Conservation (phyloP, 441 rosid species). For the Capsella rubella region DNA sequence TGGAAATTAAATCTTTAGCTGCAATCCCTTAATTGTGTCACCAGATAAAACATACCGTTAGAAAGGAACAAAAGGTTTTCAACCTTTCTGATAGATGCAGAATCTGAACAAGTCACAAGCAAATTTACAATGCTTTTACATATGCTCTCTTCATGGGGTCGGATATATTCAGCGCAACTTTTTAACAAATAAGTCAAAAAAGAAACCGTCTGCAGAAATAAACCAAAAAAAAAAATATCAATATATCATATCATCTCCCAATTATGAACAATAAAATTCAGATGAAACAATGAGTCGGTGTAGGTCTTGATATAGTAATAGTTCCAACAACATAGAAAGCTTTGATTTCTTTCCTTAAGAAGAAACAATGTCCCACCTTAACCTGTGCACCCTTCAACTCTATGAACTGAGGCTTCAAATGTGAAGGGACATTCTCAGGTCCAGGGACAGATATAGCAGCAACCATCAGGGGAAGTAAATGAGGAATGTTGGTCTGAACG, state of each 20-base stretch:
- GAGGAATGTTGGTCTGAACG: conserved; percentile 97
- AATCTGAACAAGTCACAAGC: conserved; percentile 99
- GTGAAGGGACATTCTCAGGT: conserved; percentile 91
- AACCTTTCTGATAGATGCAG: conserved; percentile 97
- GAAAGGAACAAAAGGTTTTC: conserved; percentile 27
- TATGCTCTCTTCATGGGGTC: conserved; percentile 98
- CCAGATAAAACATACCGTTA: conserved; percentile 9
- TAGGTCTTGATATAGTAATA: conserved; percentile 15
- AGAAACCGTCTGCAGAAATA: conserved; percentile 87
- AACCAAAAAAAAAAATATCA: conserved; percentile 37
- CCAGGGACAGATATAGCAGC: conserved; percentile 98
- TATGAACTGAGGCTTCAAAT: conserved; percentile 84
- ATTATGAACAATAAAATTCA: not conserved
- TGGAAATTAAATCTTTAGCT: conserved; percentile 30
- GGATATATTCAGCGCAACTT: conserved; percentile 95
- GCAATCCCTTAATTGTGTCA: conserved; percentile 23
- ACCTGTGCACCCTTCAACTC: conserved; percentile 99
- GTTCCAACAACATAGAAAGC: conserved; percentile 3
- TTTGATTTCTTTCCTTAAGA: conserved; percentile 15
- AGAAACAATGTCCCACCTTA: conserved; percentile 62
- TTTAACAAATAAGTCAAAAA: conserved; percentile 96
- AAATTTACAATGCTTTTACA: conserved; percentile 98
- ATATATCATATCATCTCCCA: conserved; percentile 16
- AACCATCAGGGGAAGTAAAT: conserved; percentile 94
- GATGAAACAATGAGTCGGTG: conserved; percentile 3